phyloP scores from a whole-genome alignment of 208 protist species.

The Leishmania turanica region DNA sequence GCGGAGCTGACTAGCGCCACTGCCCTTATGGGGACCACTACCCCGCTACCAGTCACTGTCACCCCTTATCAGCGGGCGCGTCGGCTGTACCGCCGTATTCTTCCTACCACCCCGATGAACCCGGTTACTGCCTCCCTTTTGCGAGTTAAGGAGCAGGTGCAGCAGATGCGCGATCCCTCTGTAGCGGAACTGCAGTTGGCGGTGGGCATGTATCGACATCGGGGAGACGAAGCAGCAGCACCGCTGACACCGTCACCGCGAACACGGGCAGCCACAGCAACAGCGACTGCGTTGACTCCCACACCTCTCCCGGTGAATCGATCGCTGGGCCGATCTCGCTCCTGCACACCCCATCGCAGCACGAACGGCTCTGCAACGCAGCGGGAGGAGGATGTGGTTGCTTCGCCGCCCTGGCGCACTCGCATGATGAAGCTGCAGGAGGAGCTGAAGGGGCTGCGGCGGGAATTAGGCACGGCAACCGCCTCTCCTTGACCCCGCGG shows the following conservation, averaged over 20 bases:
- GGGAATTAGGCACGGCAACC: conserved; percentile 30
- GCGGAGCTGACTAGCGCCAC: background rate
- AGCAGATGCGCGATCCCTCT: conserved; percentile 41
- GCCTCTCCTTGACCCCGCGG: background rate
- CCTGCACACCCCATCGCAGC: conserved; percentile 20
- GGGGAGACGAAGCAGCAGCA: conserved; percentile 11
- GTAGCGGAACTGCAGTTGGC: conserved; percentile 16
- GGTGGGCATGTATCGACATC: conserved; percentile 17
- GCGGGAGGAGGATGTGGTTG: background rate
- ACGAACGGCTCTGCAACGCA: background rate
- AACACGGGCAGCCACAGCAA: background rate
- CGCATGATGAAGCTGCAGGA: conserved; percentile 53
- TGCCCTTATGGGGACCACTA: background rate
- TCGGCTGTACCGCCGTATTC: conserved; percentile 38
- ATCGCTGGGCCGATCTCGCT: conserved; percentile 3
- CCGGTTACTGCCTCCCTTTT: conserved; percentile 48
- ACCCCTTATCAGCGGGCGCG: background rate
- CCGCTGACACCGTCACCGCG: conserved; percentile 1
- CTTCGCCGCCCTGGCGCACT: conserved; percentile 45
- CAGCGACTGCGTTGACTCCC: background rate
- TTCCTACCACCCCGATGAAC: conserved; percentile 38
- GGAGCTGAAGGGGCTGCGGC: conserved; percentile 54
- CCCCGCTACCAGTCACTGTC: background rate
- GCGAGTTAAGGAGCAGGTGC: conserved; percentile 56
- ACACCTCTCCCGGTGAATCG: conserved; percentile 8